Evolutionary conservation across 176 grass and related monocot species (phyloP).

Genomic region (Thinopyrum elongatum): DNA sequence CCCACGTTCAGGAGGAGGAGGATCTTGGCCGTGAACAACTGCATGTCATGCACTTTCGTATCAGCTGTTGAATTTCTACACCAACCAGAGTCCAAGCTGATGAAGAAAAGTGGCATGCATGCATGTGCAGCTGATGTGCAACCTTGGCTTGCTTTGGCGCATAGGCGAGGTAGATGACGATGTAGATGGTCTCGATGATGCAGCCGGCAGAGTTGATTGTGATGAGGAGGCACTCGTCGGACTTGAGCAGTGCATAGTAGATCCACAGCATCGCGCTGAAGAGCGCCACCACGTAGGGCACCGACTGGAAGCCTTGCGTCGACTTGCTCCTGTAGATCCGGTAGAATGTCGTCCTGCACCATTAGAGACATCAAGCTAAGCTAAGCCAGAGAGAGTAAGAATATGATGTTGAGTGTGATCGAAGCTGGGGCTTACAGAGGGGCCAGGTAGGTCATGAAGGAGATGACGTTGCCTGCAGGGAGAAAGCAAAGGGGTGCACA

Average conservation of each 20-base stretch:
- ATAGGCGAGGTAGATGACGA: too few species aligned
- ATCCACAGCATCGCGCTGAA: constrained; percentile 95
- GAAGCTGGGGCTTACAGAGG: constrained; percentile 49
- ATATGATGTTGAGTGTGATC: background rate
- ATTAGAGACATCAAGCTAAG: constrained; percentile 62
- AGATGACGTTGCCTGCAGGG: constrained; percentile 69
- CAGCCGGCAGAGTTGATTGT: too few species aligned
- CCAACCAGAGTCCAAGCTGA: too few species aligned
- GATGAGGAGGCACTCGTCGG: too few species aligned
- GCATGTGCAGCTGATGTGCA: constrained; percentile 78
- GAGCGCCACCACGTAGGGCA: constrained; percentile 82
- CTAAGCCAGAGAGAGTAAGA: constrained; percentile 29
- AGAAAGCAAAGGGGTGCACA: too few species aligned
- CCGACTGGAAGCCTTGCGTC: constrained; percentile 74
- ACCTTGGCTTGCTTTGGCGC: too few species aligned
- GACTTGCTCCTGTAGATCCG: too few species aligned
- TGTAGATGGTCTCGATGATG: too few species aligned
- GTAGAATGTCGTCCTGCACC: too few species aligned
- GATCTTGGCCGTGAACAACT: constrained; percentile 65
- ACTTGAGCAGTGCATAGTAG: too few species aligned
- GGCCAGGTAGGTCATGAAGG: constrained; percentile 75
- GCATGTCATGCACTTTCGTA: background rate
- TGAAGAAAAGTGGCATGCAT: too few species aligned
- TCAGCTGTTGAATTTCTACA: constrained; percentile 40
- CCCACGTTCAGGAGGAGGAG: background rate